Conservation (phyloP, 75 land plant species). For the Selaginella tamariscina region DNA sequence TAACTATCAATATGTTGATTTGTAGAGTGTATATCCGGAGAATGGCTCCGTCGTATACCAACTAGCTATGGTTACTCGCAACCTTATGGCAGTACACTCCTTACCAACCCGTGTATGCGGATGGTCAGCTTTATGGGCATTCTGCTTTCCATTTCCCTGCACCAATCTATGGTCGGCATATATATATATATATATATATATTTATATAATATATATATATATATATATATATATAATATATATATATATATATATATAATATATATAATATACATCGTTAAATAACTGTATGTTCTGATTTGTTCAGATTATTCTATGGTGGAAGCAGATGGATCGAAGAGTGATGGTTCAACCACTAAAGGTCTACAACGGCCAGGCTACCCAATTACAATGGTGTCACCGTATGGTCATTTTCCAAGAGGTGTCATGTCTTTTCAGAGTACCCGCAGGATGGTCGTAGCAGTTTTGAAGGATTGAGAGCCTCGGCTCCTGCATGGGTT, state of each 20-base stretch:
- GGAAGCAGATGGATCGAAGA: slow-evolving; percentile 31
- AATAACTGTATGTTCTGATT: slow-evolving; percentile 28
- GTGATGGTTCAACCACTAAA: slow-evolving; percentile 16
- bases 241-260: no score
- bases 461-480: slow-evolving; percentile 40
- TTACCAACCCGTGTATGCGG: slow-evolving; percentile 36
- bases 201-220: no score
- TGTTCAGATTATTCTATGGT: slow-evolving; percentile 33
- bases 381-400: slow-evolving; percentile 25
- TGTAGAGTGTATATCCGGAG: slow-evolving; percentile 55
- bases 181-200: slow-evolving; percentile 24
- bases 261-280: no score
- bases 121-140: slow-evolving; percentile 63
- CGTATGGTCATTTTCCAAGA: slow-evolving; percentile 39
- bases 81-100: slow-evolving; percentile 48
- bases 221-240: no score
- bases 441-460: slow-evolving; percentile 43
- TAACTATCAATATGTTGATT: background rate
- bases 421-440: slow-evolving; percentile 33
- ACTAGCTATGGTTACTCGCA: slow-evolving; percentile 49
- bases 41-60: slow-evolving; percentile 37
- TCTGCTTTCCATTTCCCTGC: slow-evolving; percentile 54
- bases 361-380: slow-evolving; percentile 26
- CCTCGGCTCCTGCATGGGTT: slow-evolving; percentile 48
- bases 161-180: slow-evolving; percentile 39